Conservation (phyloP, 371 early-diverging fungal genomes). For the Neoconidiobolus thromboides region DNA sequence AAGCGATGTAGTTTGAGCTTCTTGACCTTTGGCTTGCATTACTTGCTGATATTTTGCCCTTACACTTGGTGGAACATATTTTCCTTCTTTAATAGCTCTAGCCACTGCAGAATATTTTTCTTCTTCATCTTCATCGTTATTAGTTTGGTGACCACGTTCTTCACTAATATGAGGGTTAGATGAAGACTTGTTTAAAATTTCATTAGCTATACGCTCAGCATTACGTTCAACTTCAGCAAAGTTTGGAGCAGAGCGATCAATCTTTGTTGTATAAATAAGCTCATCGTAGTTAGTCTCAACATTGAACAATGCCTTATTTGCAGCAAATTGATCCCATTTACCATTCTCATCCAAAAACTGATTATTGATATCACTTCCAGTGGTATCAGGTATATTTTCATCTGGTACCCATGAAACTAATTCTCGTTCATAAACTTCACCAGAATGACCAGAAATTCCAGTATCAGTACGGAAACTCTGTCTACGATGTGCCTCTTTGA, state of each 20-base stretch:
- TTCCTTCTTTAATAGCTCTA: neutral
- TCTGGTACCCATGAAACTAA: slow-evolving; percentile 75
- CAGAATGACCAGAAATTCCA: slow-evolving; percentile 51
- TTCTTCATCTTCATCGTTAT: slow-evolving; percentile 72
- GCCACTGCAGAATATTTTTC: slow-evolving; percentile 66
- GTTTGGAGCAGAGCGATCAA: slow-evolving; percentile 71
- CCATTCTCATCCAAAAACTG: neutral
- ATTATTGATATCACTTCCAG: slow-evolving; percentile 7
- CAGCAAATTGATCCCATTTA: slow-evolving; percentile 97
- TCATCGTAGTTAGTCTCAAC: slow-evolving; percentile 90
- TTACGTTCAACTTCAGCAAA: slow-evolving; percentile 74
- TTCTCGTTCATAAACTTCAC: slow-evolving; percentile 51
- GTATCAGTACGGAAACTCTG: slow-evolving; percentile 75
- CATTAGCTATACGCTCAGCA: slow-evolving; percentile 76
- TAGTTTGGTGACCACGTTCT: slow-evolving; percentile 60
- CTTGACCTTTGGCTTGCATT: slow-evolving; percentile 5
- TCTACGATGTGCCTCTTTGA: slow-evolving; percentile 19
- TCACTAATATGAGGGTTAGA: slow-evolving; percentile 79
- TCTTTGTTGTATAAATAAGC: slow-evolving; percentile 82
- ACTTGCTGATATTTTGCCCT: neutral
- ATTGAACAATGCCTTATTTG: slow-evolving; percentile 86
- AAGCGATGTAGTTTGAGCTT: neutral
- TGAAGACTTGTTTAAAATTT: slow-evolving; percentile 64
- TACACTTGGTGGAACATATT: neutral
- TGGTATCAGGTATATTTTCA: slow-evolving; percentile 13